phyloP scores from a whole-genome alignment of 1,284 basidiomycete species.

The Ceratobasidium sp. region DNA sequence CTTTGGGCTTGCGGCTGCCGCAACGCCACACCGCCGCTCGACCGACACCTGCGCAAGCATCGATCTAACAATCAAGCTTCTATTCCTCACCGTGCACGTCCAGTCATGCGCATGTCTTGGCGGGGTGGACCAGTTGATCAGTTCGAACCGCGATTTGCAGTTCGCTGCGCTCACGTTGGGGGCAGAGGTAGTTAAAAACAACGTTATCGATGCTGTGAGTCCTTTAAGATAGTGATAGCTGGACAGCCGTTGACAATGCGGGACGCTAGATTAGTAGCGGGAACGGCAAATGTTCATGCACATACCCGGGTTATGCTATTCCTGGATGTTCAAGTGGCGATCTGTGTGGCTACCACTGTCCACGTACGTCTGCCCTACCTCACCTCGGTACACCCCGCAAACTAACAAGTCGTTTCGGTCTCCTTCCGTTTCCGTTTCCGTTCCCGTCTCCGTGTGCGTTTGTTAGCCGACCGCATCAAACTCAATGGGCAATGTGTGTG shows the following conservation, averaged over 20 bases:
- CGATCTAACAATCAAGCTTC: not conserved
- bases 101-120: not conserved
- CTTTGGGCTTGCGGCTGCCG: not conserved
- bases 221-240: not conserved
- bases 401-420: not conserved
- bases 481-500: conserved; percentile 2
- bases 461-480: conserved; percentile 29
- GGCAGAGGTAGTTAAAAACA: not conserved
- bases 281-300: not conserved
- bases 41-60: conserved; percentile 17
- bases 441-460: too few relatives aligned
- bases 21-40: not conserved
- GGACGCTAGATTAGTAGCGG: not conserved
- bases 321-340: not conserved
- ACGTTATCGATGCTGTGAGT: not conserved
- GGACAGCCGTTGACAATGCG: not conserved
- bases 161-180: not conserved
- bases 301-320: conserved; percentile 17
- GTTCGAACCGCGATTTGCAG: not conserved
- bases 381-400: not conserved
- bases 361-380: conserved; percentile 6
- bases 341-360: conserved; percentile 12
- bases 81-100: not conserved
- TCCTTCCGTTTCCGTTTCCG: not conserved
- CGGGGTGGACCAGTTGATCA: not conserved